Percentiles rank a stretch among this genome's conserved stretches.
Evolutionary conservation across 345 rosid genomes (phyloP).

Genomic region (Boechera divaricarpa): DNA sequence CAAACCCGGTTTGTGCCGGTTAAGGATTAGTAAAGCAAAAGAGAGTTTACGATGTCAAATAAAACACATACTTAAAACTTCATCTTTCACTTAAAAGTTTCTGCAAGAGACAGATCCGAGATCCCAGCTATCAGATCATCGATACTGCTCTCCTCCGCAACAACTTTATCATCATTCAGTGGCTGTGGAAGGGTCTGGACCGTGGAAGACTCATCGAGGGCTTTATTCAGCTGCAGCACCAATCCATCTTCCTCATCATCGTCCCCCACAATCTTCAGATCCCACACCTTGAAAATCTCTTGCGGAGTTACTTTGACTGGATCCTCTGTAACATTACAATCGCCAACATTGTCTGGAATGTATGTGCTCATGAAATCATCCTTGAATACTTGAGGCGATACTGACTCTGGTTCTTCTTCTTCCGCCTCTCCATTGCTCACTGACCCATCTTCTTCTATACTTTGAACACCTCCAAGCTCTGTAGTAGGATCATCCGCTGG

Average conservation of each 20-base stretch:
- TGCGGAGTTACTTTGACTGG: slow-evolving; percentile 2
- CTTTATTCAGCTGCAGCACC: slow-evolving; percentile 54
- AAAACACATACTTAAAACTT: slow-evolving; percentile 6
- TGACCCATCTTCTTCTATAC: slow-evolving; percentile 10
- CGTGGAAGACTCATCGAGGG: slow-evolving; percentile 45
- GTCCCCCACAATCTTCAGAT: slow-evolving; percentile 55
- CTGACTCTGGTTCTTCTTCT: slow-evolving; percentile 20
- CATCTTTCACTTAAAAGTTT: slow-evolving; percentile 30
- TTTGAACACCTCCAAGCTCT: slow-evolving; percentile 24
- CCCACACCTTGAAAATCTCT: slow-evolving; percentile 79
- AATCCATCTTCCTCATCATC: slow-evolving; percentile 67
- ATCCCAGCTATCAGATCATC: slow-evolving; percentile 58
- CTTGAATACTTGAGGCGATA: slow-evolving; percentile 31
- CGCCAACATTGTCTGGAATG: slow-evolving; percentile 19
- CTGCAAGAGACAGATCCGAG: slow-evolving; percentile 59
- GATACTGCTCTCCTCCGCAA: slow-evolving; percentile 44
- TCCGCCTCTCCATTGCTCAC: slow-evolving; percentile 14
- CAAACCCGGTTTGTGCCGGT: slow-evolving; percentile 9
- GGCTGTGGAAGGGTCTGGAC: slow-evolving; percentile 29
- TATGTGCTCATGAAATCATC: slow-evolving; percentile 45
- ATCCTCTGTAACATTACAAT: slow-evolving; percentile 24
- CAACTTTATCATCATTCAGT: slow-evolving; percentile 40
- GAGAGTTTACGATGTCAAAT: background rate
- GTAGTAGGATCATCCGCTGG: slow-evolving; percentile 22
- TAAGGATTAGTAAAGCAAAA: background rate